These are phyloP conservation scores for Leccinum variicolor DNA, from an alignment of 768 basidiomycete genomes.

Conservation along the genomic window DNA sequence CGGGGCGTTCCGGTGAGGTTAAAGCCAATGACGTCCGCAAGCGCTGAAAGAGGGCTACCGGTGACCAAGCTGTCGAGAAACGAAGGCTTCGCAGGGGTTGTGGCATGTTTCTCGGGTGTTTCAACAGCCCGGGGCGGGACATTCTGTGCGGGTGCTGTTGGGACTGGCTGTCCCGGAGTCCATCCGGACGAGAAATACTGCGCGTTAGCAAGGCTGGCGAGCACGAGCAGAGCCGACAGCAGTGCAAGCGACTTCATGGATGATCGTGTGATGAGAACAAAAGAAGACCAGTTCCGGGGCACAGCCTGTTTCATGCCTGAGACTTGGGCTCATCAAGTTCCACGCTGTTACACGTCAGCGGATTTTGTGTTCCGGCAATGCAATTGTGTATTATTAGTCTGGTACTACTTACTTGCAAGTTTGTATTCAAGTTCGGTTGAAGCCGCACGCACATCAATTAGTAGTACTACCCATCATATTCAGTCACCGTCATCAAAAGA, in stretches of 20 bases:
- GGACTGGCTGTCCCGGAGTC: slow-evolving; percentile 65
- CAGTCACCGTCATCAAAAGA: neutral
- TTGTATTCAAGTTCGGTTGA: neutral
- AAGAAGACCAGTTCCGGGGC: neutral
- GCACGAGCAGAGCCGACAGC: slow-evolving; percentile 28
- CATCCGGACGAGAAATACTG: slow-evolving; percentile 84
- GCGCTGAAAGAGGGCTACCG: slow-evolving; percentile 47
- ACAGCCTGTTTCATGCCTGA: neutral
- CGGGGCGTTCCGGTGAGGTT: slow-evolving; percentile 58
- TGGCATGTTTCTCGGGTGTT: slow-evolving; percentile 21
- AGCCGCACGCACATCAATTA: neutral
- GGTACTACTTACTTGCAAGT: too few relatives aligned
- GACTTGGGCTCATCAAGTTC: neutral
- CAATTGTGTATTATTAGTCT: too few relatives aligned
- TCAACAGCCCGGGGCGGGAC: slow-evolving; percentile 19
- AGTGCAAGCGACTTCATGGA: slow-evolving; percentile 50
- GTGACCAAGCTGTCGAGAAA: slow-evolving; percentile 41
- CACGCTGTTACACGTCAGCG: neutral
- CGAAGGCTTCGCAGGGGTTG: slow-evolving; percentile 14
- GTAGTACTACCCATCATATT: neutral
- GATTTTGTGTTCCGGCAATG: too few relatives aligned
- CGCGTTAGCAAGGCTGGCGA: slow-evolving; percentile 37
- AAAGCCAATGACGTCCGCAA: slow-evolving; percentile 61
- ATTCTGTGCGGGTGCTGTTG: slow-evolving; percentile 18
- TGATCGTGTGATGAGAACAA: slow-evolving; percentile 3